Base-by-base conservation (phyloP, 2,329 filamentous ascomycete genomes). In the Helotiales sp. region DNA sequence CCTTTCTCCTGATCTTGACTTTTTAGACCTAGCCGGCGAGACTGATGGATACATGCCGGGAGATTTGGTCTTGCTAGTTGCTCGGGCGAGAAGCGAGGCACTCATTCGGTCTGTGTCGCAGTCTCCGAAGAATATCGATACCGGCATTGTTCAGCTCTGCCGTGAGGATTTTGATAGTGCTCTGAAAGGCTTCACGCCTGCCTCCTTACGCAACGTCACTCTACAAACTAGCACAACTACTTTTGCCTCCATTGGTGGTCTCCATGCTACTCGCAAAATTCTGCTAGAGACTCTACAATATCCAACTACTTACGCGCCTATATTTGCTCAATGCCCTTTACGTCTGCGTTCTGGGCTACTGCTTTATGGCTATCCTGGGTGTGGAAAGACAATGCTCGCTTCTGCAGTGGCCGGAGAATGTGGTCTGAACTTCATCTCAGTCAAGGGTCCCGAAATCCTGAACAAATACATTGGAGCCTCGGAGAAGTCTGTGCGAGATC, bases 381-480 rank as follows among this genome's bases (percentile, higher is more conserved):
- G 95, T 70, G 96, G 96, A 61, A 99, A 99, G 76, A 99, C 95
- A 0, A 81, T 99, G 8, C 84, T 99, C 9, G 95, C 96, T 19
- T 96, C 91, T 57, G 95, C 95, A 0, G 93, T 99, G n/a, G 95
- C 96, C 12, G 93, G 93, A 55, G 95, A 99, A 76, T 98, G 93
- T 69, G 93, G 93, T 0, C 85, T 99, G 60, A 99, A 99, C 74
- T 99, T 99, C 75, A 99, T 99, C 74, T 93, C 88, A 38, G 95
- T 99, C 69, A 99, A 99, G 76, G 95, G 95, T 0, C 95, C 95
- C 0, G 96, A 99, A 73, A 98, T 99, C 58, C 77, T 99, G 54
- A 99, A 99, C 80, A 99, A 99, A 76, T 99, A 99, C 73, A 99
- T 99, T 58, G 95, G 95, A 70, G 95, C 95, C 0, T 96, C 90